These are phyloP conservation scores for Pharus latifolius DNA, from an alignment of 176 grass and related monocot genomes.

Conservation along the genomic window DNA sequence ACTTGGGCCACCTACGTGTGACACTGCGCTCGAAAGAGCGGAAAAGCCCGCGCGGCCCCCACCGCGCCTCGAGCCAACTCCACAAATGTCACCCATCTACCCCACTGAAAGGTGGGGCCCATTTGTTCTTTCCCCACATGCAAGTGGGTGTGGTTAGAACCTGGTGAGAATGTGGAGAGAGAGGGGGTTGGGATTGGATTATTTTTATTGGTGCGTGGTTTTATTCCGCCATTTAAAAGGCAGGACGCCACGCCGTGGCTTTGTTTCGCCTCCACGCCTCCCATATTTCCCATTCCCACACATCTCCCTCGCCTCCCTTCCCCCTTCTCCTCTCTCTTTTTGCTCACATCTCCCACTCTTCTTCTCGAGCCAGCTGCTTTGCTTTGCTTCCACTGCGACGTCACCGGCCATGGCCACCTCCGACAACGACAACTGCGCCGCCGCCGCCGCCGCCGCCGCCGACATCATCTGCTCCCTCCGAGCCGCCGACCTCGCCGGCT, in stretches of 20 bases:
- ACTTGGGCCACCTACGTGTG: neutral
- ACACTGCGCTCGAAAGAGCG: neutral
- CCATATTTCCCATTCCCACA: constrained; percentile 26
- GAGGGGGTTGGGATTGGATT: neutral
- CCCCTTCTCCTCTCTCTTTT: neutral
- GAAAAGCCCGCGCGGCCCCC: neutral
- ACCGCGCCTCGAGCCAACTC: neutral
- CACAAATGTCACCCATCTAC: no score
- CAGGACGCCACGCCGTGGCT: constrained; percentile 20
- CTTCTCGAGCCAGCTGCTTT: neutral
- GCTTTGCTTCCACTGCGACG: neutral
- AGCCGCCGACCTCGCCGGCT: constrained; percentile 23
- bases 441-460: neutral
- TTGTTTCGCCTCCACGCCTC: constrained; percentile 21
- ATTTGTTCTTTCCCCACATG: no score
- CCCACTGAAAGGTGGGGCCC: neutral
- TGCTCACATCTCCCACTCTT: neutral
- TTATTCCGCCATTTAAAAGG: constrained; percentile 33
- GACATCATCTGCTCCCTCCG: constrained; percentile 36
- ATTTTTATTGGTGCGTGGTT: constrained; percentile 20
- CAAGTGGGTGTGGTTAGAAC: accelerated
- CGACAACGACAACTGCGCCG: neutral
- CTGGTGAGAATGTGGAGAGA: no score
- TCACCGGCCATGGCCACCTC: neutral
- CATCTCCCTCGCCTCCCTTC: neutral